A percentile compares a stretch with the other conserved stretches of the same genome.
These are phyloP conservation scores for Oehlia diaphana DNA, from an alignment of 192 early-diverging fungal species.

Conservation along the genomic window DNA sequence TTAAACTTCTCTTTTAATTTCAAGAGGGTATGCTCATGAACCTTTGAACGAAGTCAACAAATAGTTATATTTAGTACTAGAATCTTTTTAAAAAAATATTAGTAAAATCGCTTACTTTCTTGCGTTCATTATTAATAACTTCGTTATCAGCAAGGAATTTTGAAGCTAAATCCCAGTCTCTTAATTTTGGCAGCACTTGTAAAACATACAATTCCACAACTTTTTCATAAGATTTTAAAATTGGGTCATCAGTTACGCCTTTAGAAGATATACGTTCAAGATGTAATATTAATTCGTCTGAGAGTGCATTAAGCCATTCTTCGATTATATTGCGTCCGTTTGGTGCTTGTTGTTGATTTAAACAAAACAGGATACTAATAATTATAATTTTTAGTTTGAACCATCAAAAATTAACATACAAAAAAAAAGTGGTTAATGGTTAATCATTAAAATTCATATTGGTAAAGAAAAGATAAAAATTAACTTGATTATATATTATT, in stretches of 20 bases:
- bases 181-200: slow-evolving; percentile 41
- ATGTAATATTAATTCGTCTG: slow-evolving; percentile 10
- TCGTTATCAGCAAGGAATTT: slow-evolving; percentile 41
- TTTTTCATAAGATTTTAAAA: slow-evolving; percentile 45
- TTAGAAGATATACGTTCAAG: not conserved
- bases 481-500: too few species aligned
- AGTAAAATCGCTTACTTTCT: slow-evolving; percentile 30
- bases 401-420: not conserved
- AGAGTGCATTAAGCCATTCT: slow-evolving; percentile 9
- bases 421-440: not conserved
- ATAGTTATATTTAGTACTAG: not conserved
- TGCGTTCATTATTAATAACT: slow-evolving; percentile 35
- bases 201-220: slow-evolving; percentile 43
- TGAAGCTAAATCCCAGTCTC: slow-evolving; percentile 40
- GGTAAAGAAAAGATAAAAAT: not conserved
- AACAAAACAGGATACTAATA: slow-evolving; percentile 20
- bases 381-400: not conserved
- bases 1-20: slow-evolving; percentile 16
- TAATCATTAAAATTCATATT: not conserved
- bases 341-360: slow-evolving; percentile 11
- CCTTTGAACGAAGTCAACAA: not conserved
- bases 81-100: not conserved
- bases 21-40: slow-evolving; percentile 7
- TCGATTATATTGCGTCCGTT: slow-evolving; percentile 20
- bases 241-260: slow-evolving; percentile 30